Conservation (phyloP, 2,329 filamentous ascomycete species). For the Chrysoporthe puriensis region DNA sequence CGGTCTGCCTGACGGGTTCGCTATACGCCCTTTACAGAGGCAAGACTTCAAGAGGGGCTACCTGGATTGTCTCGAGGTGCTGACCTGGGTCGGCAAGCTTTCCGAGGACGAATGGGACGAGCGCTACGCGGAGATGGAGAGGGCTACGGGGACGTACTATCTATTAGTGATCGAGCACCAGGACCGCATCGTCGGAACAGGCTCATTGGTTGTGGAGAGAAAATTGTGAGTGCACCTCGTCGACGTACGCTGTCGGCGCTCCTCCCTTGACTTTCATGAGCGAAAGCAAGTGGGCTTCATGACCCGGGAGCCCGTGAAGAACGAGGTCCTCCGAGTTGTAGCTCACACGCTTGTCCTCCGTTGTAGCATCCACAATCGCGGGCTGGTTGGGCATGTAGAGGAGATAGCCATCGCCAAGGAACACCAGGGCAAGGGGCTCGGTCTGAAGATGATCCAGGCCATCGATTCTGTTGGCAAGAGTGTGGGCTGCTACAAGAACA, state of each 20-base stretch:
- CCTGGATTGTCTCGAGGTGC: constrained; percentile 73
- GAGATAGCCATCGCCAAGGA: constrained; percentile 81
- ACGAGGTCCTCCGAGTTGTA: not conserved
- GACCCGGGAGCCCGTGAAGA: no score
- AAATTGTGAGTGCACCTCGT: constrained; percentile 64
- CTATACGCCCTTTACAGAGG: constrained; percentile 69
- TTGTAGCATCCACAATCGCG: constrained; percentile 65
- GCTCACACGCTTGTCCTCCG: not conserved
- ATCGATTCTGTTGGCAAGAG: constrained; percentile 73
- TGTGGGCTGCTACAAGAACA: constrained; percentile 80
- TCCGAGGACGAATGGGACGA: constrained; percentile 67
- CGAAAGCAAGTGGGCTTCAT: no score
- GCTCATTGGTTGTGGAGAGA: constrained; percentile 75
- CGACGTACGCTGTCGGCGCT: no score
- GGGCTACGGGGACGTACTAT: constrained; percentile 61
- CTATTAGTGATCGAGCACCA: constrained; percentile 70
- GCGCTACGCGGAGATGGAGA: constrained; percentile 64
- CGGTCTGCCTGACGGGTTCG: constrained; percentile 69
- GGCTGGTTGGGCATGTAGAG: constrained; percentile 78
- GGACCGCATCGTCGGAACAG: constrained; percentile 70
- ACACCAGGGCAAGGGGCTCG: constrained; percentile 81
- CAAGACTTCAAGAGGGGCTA: constrained; percentile 72
- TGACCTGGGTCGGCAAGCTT: constrained; percentile 78
- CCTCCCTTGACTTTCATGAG: not conserved
- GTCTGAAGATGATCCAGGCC: constrained; percentile 75